Evolutionary conservation across 1,139 yeast genomes (phyloP).

Genomic region (Blastobotrys indianensis): DNA sequence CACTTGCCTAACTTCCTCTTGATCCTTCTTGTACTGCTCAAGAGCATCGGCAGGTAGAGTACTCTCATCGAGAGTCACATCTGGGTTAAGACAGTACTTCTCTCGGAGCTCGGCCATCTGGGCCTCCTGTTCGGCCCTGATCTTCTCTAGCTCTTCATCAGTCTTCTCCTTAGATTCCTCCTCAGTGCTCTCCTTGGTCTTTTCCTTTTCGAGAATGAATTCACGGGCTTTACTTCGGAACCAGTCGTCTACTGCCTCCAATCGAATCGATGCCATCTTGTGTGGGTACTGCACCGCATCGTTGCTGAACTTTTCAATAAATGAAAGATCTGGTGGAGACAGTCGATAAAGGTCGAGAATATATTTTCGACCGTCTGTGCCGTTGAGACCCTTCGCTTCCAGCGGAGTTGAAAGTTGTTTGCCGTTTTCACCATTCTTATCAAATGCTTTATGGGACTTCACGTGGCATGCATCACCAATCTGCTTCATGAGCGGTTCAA

Average conservation of each 20-base stretch:
- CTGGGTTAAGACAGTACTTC: conserved; percentile 66
- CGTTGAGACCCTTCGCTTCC: conserved; percentile 79
- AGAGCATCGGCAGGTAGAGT: conserved; percentile 38
- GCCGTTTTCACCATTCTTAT: conserved; percentile 37
- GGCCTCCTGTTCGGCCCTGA: conserved; percentile 24
- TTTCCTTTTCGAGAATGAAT: conserved; percentile 32
- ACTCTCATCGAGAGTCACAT: conserved; percentile 50
- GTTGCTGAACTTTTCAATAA: conserved; percentile 52
- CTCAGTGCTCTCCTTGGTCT: conserved; percentile 37
- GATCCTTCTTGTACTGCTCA: conserved; percentile 43
- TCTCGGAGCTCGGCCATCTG: conserved; percentile 52
- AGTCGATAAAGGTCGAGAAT: conserved; percentile 78
- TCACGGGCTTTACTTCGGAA: conserved; percentile 65
- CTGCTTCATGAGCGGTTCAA: conserved; percentile 49
- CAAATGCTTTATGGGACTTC: conserved; percentile 58
- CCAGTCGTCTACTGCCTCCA: conserved; percentile 89
- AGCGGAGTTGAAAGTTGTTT: conserved; percentile 57
- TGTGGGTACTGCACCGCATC: conserved; percentile 62
- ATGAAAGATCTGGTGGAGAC: conserved; percentile 77
- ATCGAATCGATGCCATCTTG: conserved; percentile 68
- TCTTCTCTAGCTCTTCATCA: conserved; percentile 36
- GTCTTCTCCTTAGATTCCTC: conserved; percentile 44
- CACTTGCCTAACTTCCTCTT: conserved; percentile 60
- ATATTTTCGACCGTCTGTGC: conserved; percentile 81
- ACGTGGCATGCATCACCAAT: conserved; percentile 75